Evolutionary conservation across 306 rosid species (phyloP).

Genomic region (Prunus persica): Prunus_persica_NCBIv2 NC_034009.1:6710501-6711000

Average conservation of each 20-base stretch:
- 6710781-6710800: slow-evolving; percentile 97
- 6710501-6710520: slow-evolving; percentile 95
- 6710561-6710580: slow-evolving; percentile 99
- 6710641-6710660: slow-evolving; percentile 76
- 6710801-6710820: slow-evolving; percentile 99
- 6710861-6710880: slow-evolving; percentile 99
- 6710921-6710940: slow-evolving; percentile 68
- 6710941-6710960: not conserved
- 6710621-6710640: slow-evolving; percentile 96
- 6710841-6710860: slow-evolving; percentile 92
- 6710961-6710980: not conserved
- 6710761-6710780: slow-evolving; percentile 52
- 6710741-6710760: not conserved
- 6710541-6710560: slow-evolving; percentile 95
- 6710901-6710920: slow-evolving; percentile 96
- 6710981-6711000: not conserved
- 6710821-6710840: slow-evolving; percentile 99
- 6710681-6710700: not conserved
- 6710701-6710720: slow-evolving; percentile 14
- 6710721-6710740: slow-evolving; percentile 4
- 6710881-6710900: slow-evolving; percentile 93
- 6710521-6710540: slow-evolving; percentile 98
- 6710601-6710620: slow-evolving; percentile 98
- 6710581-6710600: slow-evolving; percentile 94
- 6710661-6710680: not conserved